phyloP scores from a whole-genome alignment of 2,329 filamentous ascomycete species.

The Epichloe hybrida region DNA sequence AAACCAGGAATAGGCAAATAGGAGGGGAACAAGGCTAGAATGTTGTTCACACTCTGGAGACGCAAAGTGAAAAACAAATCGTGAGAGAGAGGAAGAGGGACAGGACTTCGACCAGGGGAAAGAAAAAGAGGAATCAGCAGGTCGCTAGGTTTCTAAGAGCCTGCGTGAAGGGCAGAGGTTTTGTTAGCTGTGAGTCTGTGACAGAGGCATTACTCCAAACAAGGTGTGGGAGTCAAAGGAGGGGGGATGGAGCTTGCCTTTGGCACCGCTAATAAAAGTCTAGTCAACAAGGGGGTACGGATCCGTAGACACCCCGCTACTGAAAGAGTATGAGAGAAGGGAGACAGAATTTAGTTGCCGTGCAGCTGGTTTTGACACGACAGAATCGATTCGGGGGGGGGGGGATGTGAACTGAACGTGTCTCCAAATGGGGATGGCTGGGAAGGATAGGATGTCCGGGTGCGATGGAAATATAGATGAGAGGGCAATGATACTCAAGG shows the following conservation, averaged over 20 bases:
- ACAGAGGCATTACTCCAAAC: not conserved
- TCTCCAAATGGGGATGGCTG: not conserved
- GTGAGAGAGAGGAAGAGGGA: not conserved
- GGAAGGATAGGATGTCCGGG: not conserved
- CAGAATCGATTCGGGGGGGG: not conserved
- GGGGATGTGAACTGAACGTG: not conserved
- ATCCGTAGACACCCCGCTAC: not conserved
- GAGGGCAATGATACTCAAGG: not conserved
- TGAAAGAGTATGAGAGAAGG: not conserved
- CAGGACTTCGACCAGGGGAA: not conserved
- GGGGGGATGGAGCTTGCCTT: conserved; percentile 1
- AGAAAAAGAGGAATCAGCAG: conserved; percentile 3
- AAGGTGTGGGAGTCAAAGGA: conserved; percentile 1
- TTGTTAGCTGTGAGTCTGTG: conserved; percentile 1
- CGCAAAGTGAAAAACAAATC: not conserved
- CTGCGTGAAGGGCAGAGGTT: conserved; percentile 4
- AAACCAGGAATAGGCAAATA: not conserved
- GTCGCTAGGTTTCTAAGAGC: not conserved
- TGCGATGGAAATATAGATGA: too few relatives aligned
- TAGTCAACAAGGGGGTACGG: conserved; percentile 4
- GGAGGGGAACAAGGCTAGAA: not conserved
- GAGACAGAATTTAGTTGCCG: conserved; percentile 1
- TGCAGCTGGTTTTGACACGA: not conserved
- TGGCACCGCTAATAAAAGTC: conserved; percentile 1
- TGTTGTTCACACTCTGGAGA: not conserved